phyloP scores from a whole-genome alignment of 1,284 basidiomycete species.

The Mixia osmundae region DNA sequence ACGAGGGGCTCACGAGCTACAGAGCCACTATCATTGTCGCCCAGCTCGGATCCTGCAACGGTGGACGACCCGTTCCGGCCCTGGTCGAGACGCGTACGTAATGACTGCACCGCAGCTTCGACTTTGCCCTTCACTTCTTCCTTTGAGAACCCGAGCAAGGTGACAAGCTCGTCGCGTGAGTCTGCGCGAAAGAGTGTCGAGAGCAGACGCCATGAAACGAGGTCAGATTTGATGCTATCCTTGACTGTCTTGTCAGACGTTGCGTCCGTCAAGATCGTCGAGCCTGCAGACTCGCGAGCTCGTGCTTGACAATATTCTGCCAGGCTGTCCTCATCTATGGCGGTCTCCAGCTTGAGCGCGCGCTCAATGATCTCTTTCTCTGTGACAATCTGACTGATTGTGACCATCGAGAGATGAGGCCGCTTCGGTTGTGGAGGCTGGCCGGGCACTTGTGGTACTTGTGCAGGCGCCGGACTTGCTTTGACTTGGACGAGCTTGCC shows the following conservation, averaged over 20 bases:
- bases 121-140: slow-evolving; percentile 58
- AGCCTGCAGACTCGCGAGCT: slow-evolving; percentile 24
- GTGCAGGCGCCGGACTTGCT: slow-evolving; percentile 27
- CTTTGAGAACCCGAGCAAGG: slow-evolving; percentile 79
- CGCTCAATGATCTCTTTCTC: slow-evolving; percentile 55
- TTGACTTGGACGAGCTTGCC: slow-evolving; percentile 48
- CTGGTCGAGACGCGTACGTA: slow-evolving; percentile 20
- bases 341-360: slow-evolving; percentile 43
- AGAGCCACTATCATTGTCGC: slow-evolving; percentile 8
- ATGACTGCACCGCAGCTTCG: slow-evolving; percentile 50
- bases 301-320: slow-evolving; percentile 42
- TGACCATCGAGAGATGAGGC: slow-evolving; percentile 35
- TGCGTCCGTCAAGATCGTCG: not conserved
- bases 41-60: slow-evolving; percentile 17
- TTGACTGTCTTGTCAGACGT: not conserved
- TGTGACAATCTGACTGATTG: slow-evolving; percentile 44
- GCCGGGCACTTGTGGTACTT: slow-evolving; percentile 37
- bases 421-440: slow-evolving; percentile 38
- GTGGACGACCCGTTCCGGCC: slow-evolving; percentile 15
- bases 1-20: slow-evolving; percentile 40
- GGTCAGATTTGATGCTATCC: no score
- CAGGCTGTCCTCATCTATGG: slow-evolving; percentile 38
- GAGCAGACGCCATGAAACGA: slow-evolving; percentile 60
- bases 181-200: slow-evolving; percentile 73
- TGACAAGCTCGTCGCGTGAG: slow-evolving; percentile 71